These are phyloP conservation scores for Neonectria neomacrospora DNA, from an alignment of 2,329 filamentous ascomycete species.

Conservation along the genomic window DNA sequence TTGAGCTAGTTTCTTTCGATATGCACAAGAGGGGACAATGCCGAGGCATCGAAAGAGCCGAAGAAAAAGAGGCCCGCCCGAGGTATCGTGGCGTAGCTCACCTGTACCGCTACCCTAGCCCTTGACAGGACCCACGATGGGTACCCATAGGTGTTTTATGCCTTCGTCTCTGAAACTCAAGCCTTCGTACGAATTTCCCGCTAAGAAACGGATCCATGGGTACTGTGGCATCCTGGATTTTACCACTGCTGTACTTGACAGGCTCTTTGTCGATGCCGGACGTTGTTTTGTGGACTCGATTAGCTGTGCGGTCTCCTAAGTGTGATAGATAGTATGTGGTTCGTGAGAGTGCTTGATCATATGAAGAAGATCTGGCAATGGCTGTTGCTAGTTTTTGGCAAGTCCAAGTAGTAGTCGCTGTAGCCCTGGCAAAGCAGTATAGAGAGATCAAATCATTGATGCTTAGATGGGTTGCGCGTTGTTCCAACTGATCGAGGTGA, in stretches of 20 bases:
- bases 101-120: too few relatives aligned
- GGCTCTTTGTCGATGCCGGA: not conserved
- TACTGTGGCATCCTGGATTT: not conserved
- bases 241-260: not conserved
- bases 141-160: too few relatives aligned
- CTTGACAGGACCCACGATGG: too few relatives aligned
- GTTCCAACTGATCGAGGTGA: not conserved
- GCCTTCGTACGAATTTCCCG: accelerated
- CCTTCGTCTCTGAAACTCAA: not conserved
- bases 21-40: too few relatives aligned
- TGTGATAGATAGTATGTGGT: too few relatives aligned
- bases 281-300: not conserved
- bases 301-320: not conserved
- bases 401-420: too few relatives aligned
- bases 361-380: constrained; percentile 5
- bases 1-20: too few relatives aligned
- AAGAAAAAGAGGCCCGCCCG: too few relatives aligned
- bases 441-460: constrained; percentile 7
- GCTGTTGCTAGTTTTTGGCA: constrained; percentile 1
- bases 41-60: too few relatives aligned
- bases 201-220: not conserved
- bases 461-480: constrained; percentile 12
- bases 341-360: not conserved
- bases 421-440: not conserved
- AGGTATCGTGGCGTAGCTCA: too few relatives aligned